Evolutionary conservation across 495 filamentous ascomycete genomes (phyloP), one percentile per base, ranked within the genome.

Genomic region (Penicillium ucsense): DNA sequence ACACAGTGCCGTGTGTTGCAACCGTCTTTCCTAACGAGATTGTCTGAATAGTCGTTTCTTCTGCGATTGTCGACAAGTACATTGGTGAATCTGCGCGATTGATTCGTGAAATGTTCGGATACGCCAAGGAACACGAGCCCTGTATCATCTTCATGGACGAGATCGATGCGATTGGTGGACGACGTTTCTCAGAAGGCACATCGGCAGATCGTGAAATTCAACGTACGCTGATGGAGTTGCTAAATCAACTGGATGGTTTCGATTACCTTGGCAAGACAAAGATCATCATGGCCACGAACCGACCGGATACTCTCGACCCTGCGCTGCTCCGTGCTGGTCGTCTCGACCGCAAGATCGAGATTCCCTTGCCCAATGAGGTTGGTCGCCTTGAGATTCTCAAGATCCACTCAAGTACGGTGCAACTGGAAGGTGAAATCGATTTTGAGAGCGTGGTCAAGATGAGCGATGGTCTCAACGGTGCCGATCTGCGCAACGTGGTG

Each of bases 121-220:
- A 99, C 63, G 94, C 94, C 49, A 96, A 96, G 67, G 94, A 99
- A 67, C 94, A 99, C 66, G 94, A 99, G 64, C 94, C 94, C 38
- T 99, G 94, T 67, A 97, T 99, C 62, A 99, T 99, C 69, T 99
- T 99, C 80, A 99, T 99, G 94, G 94, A 99, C 74, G 94, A 99
- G 66, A 99, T 99, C 65, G 94, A 99, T 61, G 94, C 94, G 57
- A 99, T 99, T 61, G 94, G 94, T 62, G 94, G 94, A 46, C 81
- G 94, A 57, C 80, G 94, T 54, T 99, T 99, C 61, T 94, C 86
- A n/a, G 94, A 99, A 65, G 94, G 94, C 54, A 99, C 94, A 47
- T 94, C 88, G 32, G 94, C 94, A 28, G 94, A 99, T 72, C 85
- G 94, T 54, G 94, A 99, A 67, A 99, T 99, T 55, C 94, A 99